These are phyloP conservation scores for Chlamydomonas sp. DNA, from an alignment of 139 green algal genomes.

Conservation along the genomic window DNA sequence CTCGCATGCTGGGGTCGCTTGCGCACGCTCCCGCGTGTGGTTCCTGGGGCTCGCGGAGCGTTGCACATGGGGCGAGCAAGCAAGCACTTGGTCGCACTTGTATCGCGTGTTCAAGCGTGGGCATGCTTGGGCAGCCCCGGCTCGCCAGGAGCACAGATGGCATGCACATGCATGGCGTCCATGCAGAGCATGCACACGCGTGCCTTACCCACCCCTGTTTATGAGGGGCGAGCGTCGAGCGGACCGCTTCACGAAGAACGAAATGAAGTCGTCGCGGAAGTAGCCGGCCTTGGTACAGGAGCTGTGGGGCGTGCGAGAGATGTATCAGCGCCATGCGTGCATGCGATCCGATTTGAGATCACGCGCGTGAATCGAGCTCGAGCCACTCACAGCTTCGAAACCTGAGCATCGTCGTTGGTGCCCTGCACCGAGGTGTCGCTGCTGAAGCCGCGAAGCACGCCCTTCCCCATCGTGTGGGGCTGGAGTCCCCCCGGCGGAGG, in stretches of 20 bases:
- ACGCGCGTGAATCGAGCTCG: not conserved
- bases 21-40: conserved; percentile 30
- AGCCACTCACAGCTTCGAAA: conserved; percentile 71
- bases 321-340: not conserved
- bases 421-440: conserved; percentile 53
- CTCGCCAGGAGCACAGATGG: not conserved
- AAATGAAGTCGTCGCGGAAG: conserved; percentile 75
- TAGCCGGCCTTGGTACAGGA: conserved; percentile 73
- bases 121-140: not conserved
- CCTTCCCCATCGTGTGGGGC: too few species aligned
- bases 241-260: conserved; percentile 62
- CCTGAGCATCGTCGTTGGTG: conserved; percentile 84
- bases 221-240: conserved; percentile 68
- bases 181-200: too few species aligned
- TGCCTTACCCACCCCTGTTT: conserved; percentile 60
- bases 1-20: not conserved
- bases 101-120: not conserved
- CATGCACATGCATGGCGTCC: not conserved
- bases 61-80: not conserved
- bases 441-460: too few species aligned
- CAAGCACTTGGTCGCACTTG: not conserved
- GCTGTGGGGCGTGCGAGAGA: conserved; percentile 27
- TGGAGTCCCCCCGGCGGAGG: too few species aligned
- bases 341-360: too few species aligned
- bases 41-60: not conserved